Evolutionary conservation across 495 filamentous ascomycete genomes (phyloP).

Genomic region (Acidomyces sp.): DNA sequence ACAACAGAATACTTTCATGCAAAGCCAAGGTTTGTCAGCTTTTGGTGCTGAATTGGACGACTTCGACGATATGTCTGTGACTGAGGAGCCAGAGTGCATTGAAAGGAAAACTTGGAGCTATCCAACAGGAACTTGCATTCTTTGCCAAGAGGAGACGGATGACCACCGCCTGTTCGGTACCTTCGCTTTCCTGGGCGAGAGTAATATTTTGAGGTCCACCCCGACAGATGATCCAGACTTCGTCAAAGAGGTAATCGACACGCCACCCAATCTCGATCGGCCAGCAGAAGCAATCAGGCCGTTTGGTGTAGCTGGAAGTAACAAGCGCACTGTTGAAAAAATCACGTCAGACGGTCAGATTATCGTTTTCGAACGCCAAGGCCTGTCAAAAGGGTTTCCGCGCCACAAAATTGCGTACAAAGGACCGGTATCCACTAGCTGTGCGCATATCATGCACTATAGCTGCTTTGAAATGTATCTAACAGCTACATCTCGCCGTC

Average conservation of each 20-base stretch:
- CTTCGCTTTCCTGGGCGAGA: constrained; percentile 78
- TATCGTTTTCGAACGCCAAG: constrained; percentile 61
- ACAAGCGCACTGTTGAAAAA: constrained; percentile 61
- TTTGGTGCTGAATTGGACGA: constrained; percentile 67
- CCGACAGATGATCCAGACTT: constrained; percentile 68
- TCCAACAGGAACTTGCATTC: constrained; percentile 84
- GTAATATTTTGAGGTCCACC: constrained; percentile 75
- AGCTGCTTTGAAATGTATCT: constrained; percentile 87
- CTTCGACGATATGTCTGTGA: constrained; percentile 33
- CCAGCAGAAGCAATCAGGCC: constrained; percentile 71
- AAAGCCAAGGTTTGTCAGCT: constrained; percentile 63
- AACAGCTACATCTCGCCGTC: constrained; percentile 64
- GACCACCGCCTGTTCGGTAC: constrained; percentile 82
- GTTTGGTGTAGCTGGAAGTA: constrained; percentile 80
- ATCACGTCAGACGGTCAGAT: constrained; percentile 56
- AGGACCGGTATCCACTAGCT: constrained; percentile 82
- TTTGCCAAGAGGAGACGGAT: constrained; percentile 92
- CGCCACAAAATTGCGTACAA: constrained; percentile 41
- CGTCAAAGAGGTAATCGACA: constrained; percentile 66
- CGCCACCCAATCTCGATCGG: constrained; percentile 67
- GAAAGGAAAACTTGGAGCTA: constrained; percentile 76
- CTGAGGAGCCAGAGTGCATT: constrained; percentile 28
- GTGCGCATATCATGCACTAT: constrained; percentile 98
- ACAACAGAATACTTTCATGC: constrained; percentile 87
- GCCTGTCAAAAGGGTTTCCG: constrained; percentile 80